Conservation (phyloP, 352 stramenopile genomes). For the Phytophthora constricta region DNA sequence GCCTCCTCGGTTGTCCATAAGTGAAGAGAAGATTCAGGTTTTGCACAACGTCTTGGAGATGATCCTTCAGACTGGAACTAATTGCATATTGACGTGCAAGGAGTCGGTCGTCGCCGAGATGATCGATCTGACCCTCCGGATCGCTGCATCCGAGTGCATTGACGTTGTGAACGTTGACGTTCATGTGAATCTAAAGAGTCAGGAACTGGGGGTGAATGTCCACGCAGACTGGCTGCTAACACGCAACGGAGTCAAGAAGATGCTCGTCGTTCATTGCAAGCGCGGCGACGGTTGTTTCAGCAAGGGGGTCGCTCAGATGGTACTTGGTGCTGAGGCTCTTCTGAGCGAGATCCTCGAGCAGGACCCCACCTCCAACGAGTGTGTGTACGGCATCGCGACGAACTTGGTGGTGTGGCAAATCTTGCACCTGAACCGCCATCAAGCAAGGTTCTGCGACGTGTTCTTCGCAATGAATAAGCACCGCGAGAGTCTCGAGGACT, state of each 20-base stretch:
- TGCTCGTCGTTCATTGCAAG: constrained; percentile 20
- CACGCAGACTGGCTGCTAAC: neutral
- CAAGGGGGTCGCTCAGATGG: constrained; percentile 16
- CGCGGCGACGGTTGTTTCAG: constrained; percentile 10
- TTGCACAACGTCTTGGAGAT: neutral
- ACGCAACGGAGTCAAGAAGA: neutral
- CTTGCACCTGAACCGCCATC: constrained; percentile 14
- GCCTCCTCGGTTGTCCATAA: neutral
- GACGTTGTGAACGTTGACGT: neutral
- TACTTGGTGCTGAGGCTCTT: constrained; percentile 7
- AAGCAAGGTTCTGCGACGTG: constrained; percentile 17
- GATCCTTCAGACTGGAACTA: neutral
- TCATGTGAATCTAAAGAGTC: neutral
- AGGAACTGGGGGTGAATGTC: neutral
- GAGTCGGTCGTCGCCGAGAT: neutral
- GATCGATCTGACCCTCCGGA: neutral
- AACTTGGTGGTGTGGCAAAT: constrained; percentile 32
- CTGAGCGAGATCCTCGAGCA: constrained; percentile 21
- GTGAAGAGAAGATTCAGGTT: neutral
- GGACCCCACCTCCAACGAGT: neutral
- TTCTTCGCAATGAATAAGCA: neutral
- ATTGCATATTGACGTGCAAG: neutral
- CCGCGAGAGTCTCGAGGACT: neutral
- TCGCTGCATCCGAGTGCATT: neutral
- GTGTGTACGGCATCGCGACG: constrained; percentile 22